phyloP scores from a whole-genome alignment of 805 yeast species.

The Candida verbasci region DNA sequence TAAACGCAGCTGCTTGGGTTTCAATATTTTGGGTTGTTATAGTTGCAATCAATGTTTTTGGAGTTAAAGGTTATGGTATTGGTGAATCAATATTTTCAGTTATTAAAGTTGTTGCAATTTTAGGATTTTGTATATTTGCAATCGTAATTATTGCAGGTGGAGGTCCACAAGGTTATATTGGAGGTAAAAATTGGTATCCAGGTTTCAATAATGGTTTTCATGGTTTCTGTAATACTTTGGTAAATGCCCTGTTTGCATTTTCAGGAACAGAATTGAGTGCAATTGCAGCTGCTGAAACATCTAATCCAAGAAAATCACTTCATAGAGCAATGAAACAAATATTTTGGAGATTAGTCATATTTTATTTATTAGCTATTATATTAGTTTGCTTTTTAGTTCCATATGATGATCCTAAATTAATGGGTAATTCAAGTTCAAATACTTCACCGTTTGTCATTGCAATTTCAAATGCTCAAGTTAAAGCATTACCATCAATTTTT shows the following conservation, averaged over 20 bases:
- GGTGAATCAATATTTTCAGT: conserved; percentile 33
- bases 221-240: conserved; percentile 27
- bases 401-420: conserved; percentile 40
- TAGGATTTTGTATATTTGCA: conserved; percentile 39
- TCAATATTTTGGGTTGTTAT: conserved; percentile 35
- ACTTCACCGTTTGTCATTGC: conserved; percentile 79
- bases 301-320: conserved; percentile 29
- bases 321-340: conserved; percentile 37
- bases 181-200: conserved; percentile 32
- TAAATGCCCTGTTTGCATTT: conserved; percentile 24
- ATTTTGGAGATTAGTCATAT: conserved; percentile 35
- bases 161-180: conserved; percentile 35
- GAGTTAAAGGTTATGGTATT: conserved; percentile 35
- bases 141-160: conserved; percentile 38
- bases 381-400: conserved; percentile 40
- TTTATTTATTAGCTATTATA: conserved; percentile 26
- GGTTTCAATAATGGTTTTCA: conserved; percentile 35
- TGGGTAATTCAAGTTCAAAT: conserved; percentile 47
- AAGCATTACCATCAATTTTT: conserved; percentile 62
- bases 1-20: conserved; percentile 40
- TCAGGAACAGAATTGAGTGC: conserved; percentile 30
- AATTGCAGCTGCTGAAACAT: conserved; percentile 30
- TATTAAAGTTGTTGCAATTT: conserved; percentile 33
- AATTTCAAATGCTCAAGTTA: conserved; percentile 53
- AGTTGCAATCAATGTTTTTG: conserved; percentile 28